A percentile compares a stretch with the other conserved stretches of the same genome.
Conservation (phyloP, 2,329 filamentous ascomycete species). For the Colletotrichum cordylinicola region DNA sequence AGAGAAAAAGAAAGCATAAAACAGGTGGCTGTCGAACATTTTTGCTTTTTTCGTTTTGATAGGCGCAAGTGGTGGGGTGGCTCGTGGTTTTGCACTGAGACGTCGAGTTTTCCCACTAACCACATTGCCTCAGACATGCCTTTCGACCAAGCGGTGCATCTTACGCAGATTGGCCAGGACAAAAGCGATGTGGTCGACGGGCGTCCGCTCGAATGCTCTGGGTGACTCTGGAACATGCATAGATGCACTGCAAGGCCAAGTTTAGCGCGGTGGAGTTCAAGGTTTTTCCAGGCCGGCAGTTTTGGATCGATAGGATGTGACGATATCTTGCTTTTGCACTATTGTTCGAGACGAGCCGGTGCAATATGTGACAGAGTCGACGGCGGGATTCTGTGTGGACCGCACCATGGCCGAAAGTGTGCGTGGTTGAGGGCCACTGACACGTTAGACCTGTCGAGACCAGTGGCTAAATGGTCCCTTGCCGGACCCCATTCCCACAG, state of each 20-base stretch:
- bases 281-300: slow-evolving; percentile 17
- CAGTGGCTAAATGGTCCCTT: neutral
- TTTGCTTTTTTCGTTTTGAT: slow-evolving; percentile 3
- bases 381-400: neutral
- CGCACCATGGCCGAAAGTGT: neutral
- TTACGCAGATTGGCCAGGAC: neutral
- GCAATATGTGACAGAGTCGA: slow-evolving; percentile 20
- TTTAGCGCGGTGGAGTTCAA: slow-evolving; percentile 17
- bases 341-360: slow-evolving; percentile 15
- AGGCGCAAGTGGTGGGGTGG: neutral
- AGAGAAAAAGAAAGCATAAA: neutral
- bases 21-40: neutral
- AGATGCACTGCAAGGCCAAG: slow-evolving; percentile 1
- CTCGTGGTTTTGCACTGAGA: slow-evolving; percentile 17
- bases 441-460: neutral
- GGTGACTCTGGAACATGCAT: slow-evolving; percentile 14
- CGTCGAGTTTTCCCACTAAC: slow-evolving; percentile 21
- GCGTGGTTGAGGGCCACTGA: neutral
- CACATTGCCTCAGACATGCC: slow-evolving; percentile 12
- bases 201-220: neutral
- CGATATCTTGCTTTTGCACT: slow-evolving; percentile 23
- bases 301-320: slow-evolving; percentile 24
- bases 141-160: neutral
- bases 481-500: neutral
- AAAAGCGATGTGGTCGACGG: neutral